Evolutionary conservation across 768 basidiomycete species (phyloP).

Genomic region (Amanita polypyramis): DNA sequence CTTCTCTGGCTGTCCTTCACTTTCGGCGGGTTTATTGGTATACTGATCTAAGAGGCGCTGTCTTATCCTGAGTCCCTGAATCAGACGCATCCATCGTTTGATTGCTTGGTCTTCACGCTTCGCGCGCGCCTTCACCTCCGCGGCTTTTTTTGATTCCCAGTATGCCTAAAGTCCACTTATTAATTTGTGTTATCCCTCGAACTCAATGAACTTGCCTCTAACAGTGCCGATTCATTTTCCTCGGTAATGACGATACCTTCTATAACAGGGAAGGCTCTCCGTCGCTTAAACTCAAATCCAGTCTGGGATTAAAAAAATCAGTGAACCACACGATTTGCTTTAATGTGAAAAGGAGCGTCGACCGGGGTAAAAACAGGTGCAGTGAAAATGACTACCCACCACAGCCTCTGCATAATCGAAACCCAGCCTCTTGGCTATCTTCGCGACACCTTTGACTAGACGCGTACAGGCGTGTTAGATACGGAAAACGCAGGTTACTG

Average conservation of each 20-base stretch:
- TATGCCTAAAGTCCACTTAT: constrained; percentile 50
- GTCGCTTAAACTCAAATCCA: constrained; percentile 94
- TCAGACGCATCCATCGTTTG: constrained; percentile 81
- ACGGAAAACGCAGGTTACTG: not conserved
- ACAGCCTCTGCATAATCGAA: constrained; percentile 94
- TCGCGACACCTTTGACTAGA: constrained; percentile 76
- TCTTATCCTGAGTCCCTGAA: constrained; percentile 83
- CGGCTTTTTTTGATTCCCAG: constrained; percentile 68
- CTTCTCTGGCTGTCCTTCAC: constrained; percentile 2
- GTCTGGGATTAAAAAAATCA: constrained; percentile 38
- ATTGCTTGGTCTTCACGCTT: constrained; percentile 74
- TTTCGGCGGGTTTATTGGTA: constrained; percentile 13
- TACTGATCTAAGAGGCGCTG: constrained; percentile 79
- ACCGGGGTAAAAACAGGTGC: not conserved
- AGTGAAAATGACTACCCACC: constrained; percentile 38
- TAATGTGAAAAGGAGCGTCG: not conserved
- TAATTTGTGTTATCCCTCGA: not conserved
- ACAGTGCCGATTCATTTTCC: constrained; percentile 61
- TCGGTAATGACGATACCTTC: constrained; percentile 80
- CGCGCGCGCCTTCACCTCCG: constrained; percentile 61
- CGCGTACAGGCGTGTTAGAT: not conserved
- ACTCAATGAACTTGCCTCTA: constrained; percentile 50
- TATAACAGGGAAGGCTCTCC: constrained; percentile 75
- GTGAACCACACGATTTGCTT: not conserved
- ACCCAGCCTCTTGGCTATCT: constrained; percentile 78